Evolutionary conservation across 169 alveolate species (phyloP).

Genomic region (Eimeria nieschulzi): DNA sequence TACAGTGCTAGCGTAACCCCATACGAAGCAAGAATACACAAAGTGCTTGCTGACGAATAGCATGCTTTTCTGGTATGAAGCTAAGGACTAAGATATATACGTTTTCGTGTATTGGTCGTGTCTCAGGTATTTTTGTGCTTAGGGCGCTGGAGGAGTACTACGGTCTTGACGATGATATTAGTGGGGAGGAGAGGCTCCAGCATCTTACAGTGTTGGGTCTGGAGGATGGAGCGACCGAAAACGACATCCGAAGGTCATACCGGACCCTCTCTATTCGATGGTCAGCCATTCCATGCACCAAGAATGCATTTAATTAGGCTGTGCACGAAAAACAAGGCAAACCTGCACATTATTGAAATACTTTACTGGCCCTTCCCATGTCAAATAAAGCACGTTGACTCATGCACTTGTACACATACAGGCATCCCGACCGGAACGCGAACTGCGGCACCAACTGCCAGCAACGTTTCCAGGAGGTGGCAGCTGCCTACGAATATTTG

Average conservation of each 20-base stretch:
- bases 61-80: neutral
- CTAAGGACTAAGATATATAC: neutral
- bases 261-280: conserved; percentile 67
- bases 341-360: too few species aligned
- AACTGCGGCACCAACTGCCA: conserved; percentile 68
- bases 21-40: neutral
- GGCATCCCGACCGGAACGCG: conserved; percentile 73
- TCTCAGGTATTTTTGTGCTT: conserved; percentile 56
- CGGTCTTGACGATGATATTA: conserved; percentile 42
- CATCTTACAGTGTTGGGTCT: conserved; percentile 50
- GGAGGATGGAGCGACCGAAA: conserved; percentile 58
- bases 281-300: neutral
- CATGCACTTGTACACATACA: neutral
- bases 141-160: conserved; percentile 70
- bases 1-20: neutral
- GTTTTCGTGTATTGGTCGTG: neutral
- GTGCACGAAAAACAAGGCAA: too few species aligned
- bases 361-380: too few species aligned
- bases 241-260: conserved; percentile 55
- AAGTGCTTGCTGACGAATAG: neutral
- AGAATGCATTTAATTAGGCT: too few species aligned
- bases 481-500: conserved; percentile 62
- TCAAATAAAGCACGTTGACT: too few species aligned
- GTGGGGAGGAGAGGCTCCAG: conserved; percentile 58
- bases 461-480: conserved; percentile 62